Conservation (phyloP, 2,329 filamentous ascomycete species). For the Sclerotinia nivalis region DNA sequence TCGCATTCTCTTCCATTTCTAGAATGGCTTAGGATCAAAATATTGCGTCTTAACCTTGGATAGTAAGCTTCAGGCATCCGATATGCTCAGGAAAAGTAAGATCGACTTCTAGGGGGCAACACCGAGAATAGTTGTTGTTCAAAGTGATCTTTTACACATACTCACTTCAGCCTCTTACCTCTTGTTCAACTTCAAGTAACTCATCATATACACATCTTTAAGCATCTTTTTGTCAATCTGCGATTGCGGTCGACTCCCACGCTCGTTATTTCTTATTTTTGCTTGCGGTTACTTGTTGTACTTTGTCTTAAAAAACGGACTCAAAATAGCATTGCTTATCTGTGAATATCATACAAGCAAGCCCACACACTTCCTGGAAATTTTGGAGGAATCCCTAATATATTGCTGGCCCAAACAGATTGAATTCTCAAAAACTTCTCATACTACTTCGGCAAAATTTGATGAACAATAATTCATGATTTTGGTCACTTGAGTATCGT, state of each 20-base stretch:
- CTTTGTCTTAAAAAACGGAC: conserved; percentile 6
- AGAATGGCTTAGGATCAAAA: conserved; percentile 15
- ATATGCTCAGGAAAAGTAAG: conserved; percentile 19
- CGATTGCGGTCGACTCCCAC: conserved; percentile 24
- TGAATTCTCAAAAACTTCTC: not conserved
- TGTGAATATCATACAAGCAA: conserved; percentile 13
- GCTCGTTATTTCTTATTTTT: conserved; percentile 21
- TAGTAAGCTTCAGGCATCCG: conserved; percentile 23
- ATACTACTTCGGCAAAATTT: conserved; percentile 1
- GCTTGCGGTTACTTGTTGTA: not conserved
- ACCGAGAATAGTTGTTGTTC: conserved; percentile 17
- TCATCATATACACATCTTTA: conserved; percentile 14
- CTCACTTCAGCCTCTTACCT: conserved; percentile 23
- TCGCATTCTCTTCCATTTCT: conserved; percentile 8
- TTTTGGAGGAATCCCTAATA: conserved; percentile 9
- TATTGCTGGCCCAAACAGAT: not conserved
- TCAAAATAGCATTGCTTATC: conserved; percentile 6
- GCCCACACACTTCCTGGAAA: conserved; percentile 3
- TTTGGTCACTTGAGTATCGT: conserved; percentile 22
- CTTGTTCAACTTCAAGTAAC: conserved; percentile 22
- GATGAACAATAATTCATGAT: conserved; percentile 22
- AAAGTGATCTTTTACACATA: conserved; percentile 20
- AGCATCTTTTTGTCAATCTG: conserved; percentile 19
- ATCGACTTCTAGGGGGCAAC: conserved; percentile 24
- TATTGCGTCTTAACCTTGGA: conserved; percentile 21